These are phyloP conservation scores for Chlorokybus atmophyticus DNA, from an alignment of 139 green algal species.

Conservation along the genomic window DNA sequence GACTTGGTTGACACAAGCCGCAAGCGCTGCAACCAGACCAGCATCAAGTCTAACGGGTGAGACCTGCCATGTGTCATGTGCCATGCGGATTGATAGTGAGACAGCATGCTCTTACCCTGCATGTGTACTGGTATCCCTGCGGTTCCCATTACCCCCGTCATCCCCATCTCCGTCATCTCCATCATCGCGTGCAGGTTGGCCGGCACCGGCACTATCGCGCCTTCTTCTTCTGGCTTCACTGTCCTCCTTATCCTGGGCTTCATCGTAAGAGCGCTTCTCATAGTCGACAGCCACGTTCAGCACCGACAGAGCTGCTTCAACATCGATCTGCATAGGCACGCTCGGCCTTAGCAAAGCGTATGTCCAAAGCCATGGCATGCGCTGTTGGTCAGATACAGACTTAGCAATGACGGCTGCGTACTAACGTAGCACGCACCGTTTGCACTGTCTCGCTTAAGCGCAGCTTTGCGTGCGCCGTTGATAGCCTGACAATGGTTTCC, in stretches of 20 bases:
- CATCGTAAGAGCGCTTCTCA: constrained; percentile 3
- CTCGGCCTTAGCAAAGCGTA: not conserved
- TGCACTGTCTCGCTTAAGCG: constrained; percentile 15
- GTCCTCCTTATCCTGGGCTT: not conserved
- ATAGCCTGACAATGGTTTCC: constrained; percentile 90
- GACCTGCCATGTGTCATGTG: too few relatives aligned
- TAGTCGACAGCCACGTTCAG: constrained; percentile 17
- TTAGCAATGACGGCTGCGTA: too few relatives aligned
- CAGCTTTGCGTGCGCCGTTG: constrained; percentile 83
- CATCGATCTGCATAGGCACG: not conserved
- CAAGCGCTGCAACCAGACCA: too few relatives aligned
- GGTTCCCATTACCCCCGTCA: not conserved
- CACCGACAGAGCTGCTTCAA: constrained; percentile 9
- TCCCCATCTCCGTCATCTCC: not conserved
- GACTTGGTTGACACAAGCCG: too few relatives aligned
- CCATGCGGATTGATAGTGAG: too few relatives aligned
- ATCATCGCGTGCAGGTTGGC: not conserved
- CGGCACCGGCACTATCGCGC: too few relatives aligned
- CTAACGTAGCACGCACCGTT: too few relatives aligned
- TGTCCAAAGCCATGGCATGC: not conserved
- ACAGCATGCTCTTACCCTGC: too few relatives aligned
- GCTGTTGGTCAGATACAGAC: not conserved
- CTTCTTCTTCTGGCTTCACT: not conserved
- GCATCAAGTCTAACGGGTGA: too few relatives aligned
- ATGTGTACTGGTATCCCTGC: too few relatives aligned